Conservation (phyloP, 139 green algal species). For the Tetradesmus obliquus region DNA sequence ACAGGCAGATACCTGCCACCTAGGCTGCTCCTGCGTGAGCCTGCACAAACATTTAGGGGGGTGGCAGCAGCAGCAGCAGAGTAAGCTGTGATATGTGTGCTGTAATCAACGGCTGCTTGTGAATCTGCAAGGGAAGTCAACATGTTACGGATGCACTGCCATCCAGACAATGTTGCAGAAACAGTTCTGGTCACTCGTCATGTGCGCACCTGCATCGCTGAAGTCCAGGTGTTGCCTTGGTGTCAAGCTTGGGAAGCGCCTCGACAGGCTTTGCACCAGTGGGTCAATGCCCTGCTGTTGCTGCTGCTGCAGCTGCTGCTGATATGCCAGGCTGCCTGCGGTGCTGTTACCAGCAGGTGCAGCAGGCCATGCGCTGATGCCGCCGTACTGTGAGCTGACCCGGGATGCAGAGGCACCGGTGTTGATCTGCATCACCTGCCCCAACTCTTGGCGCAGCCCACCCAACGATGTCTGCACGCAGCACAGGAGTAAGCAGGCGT, state of each 20-base stretch:
- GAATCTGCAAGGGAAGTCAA: no score
- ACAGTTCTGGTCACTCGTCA: neutral
- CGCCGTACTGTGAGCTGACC: neutral
- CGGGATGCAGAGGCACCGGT: neutral
- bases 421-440: slow-evolving; percentile 8
- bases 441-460: slow-evolving; percentile 16
- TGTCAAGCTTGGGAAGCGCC: neutral
- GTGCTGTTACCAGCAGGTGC: neutral
- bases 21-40: slow-evolving; percentile 9
- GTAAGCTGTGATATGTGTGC: no score
- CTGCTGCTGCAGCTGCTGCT: slow-evolving; percentile 8
- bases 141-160: no score
- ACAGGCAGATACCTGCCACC: slow-evolving; percentile 1
- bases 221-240: neutral
- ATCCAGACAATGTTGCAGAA: neutral
- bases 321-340: neutral
- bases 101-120: no score
- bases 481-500: neutral
- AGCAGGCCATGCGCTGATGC: neutral
- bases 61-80: no score
- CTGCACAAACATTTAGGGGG: neutral
- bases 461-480: slow-evolving; percentile 26
- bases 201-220: neutral
- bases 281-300: neutral
- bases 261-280: slow-evolving; percentile 7